phyloP scores from a whole-genome alignment of 345 rosid genomes.

The Psidium guajava region DNA sequence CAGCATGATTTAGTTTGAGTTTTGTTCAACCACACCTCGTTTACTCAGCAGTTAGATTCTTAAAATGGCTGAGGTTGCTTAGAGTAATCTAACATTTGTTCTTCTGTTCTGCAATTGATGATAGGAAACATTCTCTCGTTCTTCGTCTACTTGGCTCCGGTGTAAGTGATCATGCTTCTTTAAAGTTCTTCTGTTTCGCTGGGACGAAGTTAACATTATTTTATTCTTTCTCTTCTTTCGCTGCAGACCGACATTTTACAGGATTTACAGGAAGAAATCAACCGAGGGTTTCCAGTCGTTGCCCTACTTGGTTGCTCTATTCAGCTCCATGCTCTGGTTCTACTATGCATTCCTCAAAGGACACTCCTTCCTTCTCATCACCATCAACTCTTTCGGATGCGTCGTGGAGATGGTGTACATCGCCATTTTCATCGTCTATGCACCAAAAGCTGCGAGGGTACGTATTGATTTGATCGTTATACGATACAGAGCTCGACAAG shows the following conservation, averaged over 20 bases:
- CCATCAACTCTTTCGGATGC: constrained; percentile 82
- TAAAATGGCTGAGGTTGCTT: background rate
- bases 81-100: background rate
- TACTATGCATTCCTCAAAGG: constrained; percentile 61
- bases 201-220: background rate
- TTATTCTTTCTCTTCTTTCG: background rate
- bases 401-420: constrained; percentile 60
- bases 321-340: constrained; percentile 92
- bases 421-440: constrained; percentile 44
- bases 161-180: constrained; percentile 35
- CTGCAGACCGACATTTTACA: constrained; percentile 66
- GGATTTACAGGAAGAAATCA: constrained; percentile 59
- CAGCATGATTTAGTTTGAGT: background rate
- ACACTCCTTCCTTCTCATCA: constrained; percentile 56
- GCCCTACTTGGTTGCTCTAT: constrained; percentile 78
- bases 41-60: background rate
- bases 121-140: constrained; percentile 71
- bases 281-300: constrained; percentile 71
- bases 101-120: background rate
- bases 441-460: constrained; percentile 45
- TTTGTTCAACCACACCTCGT: background rate
- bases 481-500: background rate
- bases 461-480: background rate
- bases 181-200: background rate
- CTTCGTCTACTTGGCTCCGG: constrained; percentile 70